Conservation (phyloP, 257 asterid species). For the Capsicum chinense region DNA sequence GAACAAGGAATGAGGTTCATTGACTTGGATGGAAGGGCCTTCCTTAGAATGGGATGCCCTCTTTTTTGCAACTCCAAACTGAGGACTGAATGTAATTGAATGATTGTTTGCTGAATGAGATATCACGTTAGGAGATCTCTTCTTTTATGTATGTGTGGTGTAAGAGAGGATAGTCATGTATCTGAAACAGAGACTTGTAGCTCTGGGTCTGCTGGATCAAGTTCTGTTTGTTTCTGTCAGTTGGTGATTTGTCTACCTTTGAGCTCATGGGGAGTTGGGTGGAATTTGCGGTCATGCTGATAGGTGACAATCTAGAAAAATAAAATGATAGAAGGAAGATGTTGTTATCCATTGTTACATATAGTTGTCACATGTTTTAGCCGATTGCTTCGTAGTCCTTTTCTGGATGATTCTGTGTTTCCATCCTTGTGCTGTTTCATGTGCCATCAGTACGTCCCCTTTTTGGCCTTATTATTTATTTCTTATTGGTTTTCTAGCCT, state of each 20-base stretch:
- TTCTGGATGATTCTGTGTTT: background rate
- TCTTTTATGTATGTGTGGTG: conserved; percentile 5
- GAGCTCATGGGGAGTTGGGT: conserved; percentile 5
- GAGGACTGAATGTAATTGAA: background rate
- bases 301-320: background rate
- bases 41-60: background rate
- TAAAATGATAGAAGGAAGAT: background rate
- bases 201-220: conserved; percentile 6
- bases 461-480: background rate
- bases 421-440: background rate
- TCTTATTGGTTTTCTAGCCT: background rate
- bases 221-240: background rate
- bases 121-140: background rate
- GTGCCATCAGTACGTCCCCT: background rate
- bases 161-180: background rate
- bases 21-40: background rate
- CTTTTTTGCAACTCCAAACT: background rate
- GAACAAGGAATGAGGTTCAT: background rate
- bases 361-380: background rate
- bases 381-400: background rate
- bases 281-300: conserved; percentile 6
- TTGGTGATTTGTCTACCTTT: background rate
- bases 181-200: background rate
- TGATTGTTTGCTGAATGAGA: background rate
- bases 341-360: background rate